phyloP scores from a whole-genome alignment of 371 early-diverging fungal genomes.

The Capillidium heterosporum region DNA sequence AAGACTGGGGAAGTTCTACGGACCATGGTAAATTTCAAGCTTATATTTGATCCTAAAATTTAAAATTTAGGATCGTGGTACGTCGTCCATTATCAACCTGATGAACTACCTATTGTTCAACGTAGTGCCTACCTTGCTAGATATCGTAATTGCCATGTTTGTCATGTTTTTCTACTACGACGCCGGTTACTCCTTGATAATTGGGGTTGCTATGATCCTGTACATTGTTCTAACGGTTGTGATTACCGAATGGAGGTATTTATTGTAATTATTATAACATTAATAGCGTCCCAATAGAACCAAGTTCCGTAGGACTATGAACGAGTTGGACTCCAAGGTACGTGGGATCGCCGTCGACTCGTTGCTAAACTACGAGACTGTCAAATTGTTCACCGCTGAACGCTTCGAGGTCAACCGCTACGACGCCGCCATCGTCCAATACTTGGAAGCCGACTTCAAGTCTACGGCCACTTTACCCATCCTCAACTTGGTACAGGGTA shows the following conservation, averaged over 20 bases:
- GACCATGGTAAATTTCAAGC: slow-evolving; percentile 22
- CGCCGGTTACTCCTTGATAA: slow-evolving; percentile 55
- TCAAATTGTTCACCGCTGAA: slow-evolving; percentile 73
- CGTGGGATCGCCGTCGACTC: slow-evolving; percentile 74
- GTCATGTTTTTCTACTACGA: slow-evolving; percentile 54
- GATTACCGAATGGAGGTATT: slow-evolving; percentile 64
- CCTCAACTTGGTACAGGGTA: slow-evolving; percentile 68
- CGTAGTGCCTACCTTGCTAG: slow-evolving; percentile 73
- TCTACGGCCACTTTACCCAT: slow-evolving; percentile 48
- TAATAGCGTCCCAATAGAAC: slow-evolving; percentile 24
- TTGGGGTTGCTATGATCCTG: slow-evolving; percentile 71
- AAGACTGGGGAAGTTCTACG: slow-evolving; percentile 84
- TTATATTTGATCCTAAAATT: background rate
- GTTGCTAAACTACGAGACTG: slow-evolving; percentile 87
- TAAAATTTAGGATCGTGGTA: slow-evolving; percentile 63
- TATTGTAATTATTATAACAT: background rate
- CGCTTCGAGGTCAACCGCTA: slow-evolving; percentile 69
- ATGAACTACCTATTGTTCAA: slow-evolving; percentile 70
- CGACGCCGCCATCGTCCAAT: slow-evolving; percentile 46
- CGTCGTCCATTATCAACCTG: slow-evolving; percentile 51
- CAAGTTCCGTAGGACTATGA: slow-evolving; percentile 55
- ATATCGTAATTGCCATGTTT: slow-evolving; percentile 65
- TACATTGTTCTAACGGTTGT: slow-evolving; percentile 66
- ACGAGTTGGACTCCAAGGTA: slow-evolving; percentile 51
- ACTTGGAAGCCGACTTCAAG: slow-evolving; percentile 64